Conservation (phyloP, 805 yeast species). For the Candida saitoana region DNA sequence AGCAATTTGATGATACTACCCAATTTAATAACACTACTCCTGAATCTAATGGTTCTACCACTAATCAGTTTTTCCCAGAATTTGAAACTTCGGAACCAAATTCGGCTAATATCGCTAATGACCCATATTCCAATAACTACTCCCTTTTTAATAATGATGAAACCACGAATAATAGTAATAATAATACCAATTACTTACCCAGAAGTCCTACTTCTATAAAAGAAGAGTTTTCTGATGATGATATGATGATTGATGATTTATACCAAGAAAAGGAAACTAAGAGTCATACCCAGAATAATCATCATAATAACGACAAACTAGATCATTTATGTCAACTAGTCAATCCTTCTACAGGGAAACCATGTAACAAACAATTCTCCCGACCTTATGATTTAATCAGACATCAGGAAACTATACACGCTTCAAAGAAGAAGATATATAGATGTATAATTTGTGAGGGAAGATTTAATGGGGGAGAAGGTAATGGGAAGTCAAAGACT, state of each 20-base stretch:
- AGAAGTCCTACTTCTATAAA: neutral
- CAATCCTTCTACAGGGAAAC: slow-evolving; percentile 57
- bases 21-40: neutral
- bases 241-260: slow-evolving; percentile 13
- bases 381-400: slow-evolving; percentile 52
- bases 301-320: neutral
- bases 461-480: slow-evolving; percentile 42
- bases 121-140: neutral
- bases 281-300: slow-evolving; percentile 6
- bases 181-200: neutral
- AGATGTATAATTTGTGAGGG: slow-evolving; percentile 47
- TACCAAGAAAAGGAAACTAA: slow-evolving; percentile 3
- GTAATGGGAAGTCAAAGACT: slow-evolving; percentile 49
- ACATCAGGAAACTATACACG: slow-evolving; percentile 48
- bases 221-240: slow-evolving; percentile 7
- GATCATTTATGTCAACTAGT: slow-evolving; percentile 56
- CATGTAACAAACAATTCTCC: slow-evolving; percentile 78
- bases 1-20: neutral
- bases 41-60: neutral
- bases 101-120: neutral
- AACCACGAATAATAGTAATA: neutral
- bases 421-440: slow-evolving; percentile 41
- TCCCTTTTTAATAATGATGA: neutral
- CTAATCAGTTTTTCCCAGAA: neutral
- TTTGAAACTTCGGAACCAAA: neutral